phyloP scores from a whole-genome alignment of 2,329 filamentous ascomycete genomes.

The Apiospora aurea region DNA sequence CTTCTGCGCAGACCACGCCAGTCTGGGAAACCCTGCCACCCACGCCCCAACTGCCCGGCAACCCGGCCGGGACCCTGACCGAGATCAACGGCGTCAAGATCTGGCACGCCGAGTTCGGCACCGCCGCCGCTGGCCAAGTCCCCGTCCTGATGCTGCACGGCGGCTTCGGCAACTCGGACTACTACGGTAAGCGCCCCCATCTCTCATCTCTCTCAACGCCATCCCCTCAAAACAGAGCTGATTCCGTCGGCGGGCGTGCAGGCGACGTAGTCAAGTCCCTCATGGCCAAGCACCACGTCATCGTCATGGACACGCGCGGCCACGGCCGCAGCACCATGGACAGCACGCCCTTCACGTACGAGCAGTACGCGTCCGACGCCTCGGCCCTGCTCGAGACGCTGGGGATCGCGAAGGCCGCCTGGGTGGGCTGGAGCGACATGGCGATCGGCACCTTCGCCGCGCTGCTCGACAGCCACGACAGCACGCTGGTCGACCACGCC shows the following conservation, averaged over 20 bases:
- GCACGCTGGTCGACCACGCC: constrained; percentile 46
- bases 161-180: constrained; percentile 50
- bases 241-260: too few relatives aligned
- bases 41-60: constrained; percentile 46
- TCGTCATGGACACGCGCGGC: constrained; percentile 50
- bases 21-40: constrained; percentile 45
- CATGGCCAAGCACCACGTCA: constrained; percentile 45
- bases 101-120: constrained; percentile 50
- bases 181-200: constrained; percentile 41
- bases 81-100: constrained; percentile 47
- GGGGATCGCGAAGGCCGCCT: constrained; percentile 42
- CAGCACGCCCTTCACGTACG: constrained; percentile 47
- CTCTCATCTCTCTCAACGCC: too few relatives aligned
- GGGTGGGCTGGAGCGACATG: constrained; percentile 52
- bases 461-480: constrained; percentile 39
- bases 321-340: constrained; percentile 48
- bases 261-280: constrained; percentile 46
- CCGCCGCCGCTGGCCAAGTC: constrained; percentile 40
- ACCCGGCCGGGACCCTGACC: constrained; percentile 40
- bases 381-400: constrained; percentile 40
- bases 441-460: constrained; percentile 47
- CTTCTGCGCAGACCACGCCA: constrained; percentile 29
- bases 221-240: too few relatives aligned
- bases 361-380: constrained; percentile 47
- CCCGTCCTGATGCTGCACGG: constrained; percentile 50